Evolutionary conservation across 345 rosid genomes (phyloP), one percentile per base, ranked within the genome.

Genomic region (Punica granatum): DNA sequence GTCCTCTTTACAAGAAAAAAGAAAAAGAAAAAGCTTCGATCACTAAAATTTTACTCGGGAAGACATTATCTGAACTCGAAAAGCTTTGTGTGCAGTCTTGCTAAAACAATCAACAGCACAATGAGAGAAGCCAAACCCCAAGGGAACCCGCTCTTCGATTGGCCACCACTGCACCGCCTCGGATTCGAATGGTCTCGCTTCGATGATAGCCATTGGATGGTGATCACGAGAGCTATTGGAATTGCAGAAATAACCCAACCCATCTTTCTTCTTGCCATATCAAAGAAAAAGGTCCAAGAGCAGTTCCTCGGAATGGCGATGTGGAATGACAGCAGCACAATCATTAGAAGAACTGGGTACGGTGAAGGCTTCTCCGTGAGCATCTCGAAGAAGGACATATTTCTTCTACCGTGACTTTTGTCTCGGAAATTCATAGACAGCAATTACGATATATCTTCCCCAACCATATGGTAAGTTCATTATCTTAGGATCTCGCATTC

Each of bases 221-320:
- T 11, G 23, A 67, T 49, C 60, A 67, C 13, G 44, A 67, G 53
- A 28, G 41, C 63, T 15, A 67, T 49, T 21, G 63, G 63, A 11
- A 54, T 67, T 13, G 49, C 63, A 8, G 70, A 41, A 18, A 26
- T 43, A 36, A 67, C 33, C 70, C 70, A 67, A 8, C 70, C 48
- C 49, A 11, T 33, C 44, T 67, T 33, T 10, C 60, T 41, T 67
- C 70, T 25, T 34, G 70, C 19, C 13, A 33, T 49, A 28, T 67
- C 39, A 21, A 23, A 30, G 15, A 28, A 67, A 10, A 35, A 12
- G 1, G 35, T 1, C 6, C 13, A 54, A 31, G 63, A 67, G 61
- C n/a, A 35, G 60, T 53, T 7, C 33, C 61, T 51, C 10, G 33
- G 60, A 5, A 37, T 25, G 61, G 42, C 41, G 35, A 53, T 51